Evolutionary conservation across 2,329 filamentous ascomycete genomes (phyloP), one percentile per base, ranked within the genome.

Genomic region (Sporothrix luriei): DNA sequence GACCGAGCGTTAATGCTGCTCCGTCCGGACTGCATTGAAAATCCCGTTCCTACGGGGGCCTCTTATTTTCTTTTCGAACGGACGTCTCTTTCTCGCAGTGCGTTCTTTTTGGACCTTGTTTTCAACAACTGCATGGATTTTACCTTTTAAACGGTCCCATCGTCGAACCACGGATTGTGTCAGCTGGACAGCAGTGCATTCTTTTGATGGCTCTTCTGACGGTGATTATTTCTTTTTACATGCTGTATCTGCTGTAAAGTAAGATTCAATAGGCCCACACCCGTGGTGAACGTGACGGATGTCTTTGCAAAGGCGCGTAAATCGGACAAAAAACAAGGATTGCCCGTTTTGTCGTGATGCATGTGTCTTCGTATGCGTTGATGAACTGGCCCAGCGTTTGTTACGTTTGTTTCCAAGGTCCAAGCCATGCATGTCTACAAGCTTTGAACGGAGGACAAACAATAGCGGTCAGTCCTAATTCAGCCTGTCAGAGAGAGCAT

Each of bases 1-100:
- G 69, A 71, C 69, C 69, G 69, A 71, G 66, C 69, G 66, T 68
- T 54, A 64, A 52, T 19, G n/a, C 21, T 43, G 55, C 57, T 61
- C 24, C 43, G 21, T 29, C 24, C 26, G 26, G 43, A 16, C 24
- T 16, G 54, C 19, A 26, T 40, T 55, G 38, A 59, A 65, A 38
- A 40, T 24, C 49, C 59, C 48, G 11, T 38, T 19, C 26, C 59
- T 52, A n/a, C 67, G 49, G 48, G 49, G 48, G 29, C 33, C 21
- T 48, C 19, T 40, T 40, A 4, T 29, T 16, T 19, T 14, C 16
- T 19, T 6, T 49, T 64, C 61, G 61, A 33, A 49, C 61, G 61
- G 61, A 64, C 16, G 61, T 52, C 48, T 54, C 48, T 66, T 40
- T 19, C 48, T 54, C 33, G 29, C 49, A 19, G 19, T 54, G 64